These are phyloP conservation scores for Rhodosporidiobolus sp. DNA, from an alignment of 768 basidiomycete genomes.

Conservation along the genomic window DNA sequence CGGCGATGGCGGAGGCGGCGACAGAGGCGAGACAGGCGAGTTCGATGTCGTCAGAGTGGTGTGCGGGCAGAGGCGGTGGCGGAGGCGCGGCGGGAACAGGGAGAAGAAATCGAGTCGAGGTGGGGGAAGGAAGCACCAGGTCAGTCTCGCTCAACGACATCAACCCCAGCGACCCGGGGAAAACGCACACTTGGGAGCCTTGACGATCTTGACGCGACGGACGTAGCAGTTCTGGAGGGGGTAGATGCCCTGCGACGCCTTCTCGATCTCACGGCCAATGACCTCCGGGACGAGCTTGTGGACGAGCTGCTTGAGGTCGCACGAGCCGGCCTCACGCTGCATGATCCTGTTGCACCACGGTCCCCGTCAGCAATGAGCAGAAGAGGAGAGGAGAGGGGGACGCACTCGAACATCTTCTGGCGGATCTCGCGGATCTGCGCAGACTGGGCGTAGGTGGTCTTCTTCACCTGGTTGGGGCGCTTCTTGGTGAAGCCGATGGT, in stretches of 20 bases:
- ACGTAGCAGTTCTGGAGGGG: constrained; percentile 98
- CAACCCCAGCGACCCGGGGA: too few species aligned
- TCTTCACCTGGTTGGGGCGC: constrained; percentile 90
- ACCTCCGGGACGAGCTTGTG: constrained; percentile 99
- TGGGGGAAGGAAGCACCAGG: background rate
- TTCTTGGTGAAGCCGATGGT: constrained; percentile 99
- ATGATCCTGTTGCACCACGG: constrained; percentile 63
- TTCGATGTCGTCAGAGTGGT: too few species aligned
- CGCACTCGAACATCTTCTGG: constrained; percentile 87
- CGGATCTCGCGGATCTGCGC: constrained; percentile 94
- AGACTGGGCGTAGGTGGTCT: constrained; percentile 97
- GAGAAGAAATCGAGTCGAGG: background rate
- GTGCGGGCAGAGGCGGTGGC: too few species aligned
- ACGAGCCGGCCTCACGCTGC: constrained; percentile 88
- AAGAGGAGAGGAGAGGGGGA: background rate
- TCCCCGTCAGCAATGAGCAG: constrained; percentile 44
- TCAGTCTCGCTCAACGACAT: background rate
- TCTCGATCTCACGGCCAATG: constrained; percentile 99
- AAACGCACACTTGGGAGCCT: constrained; percentile 57
- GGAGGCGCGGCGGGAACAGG: background rate
- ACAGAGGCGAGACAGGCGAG: too few species aligned
- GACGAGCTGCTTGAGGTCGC: constrained; percentile 92
- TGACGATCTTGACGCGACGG: constrained; percentile 50
- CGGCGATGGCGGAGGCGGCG: too few species aligned
- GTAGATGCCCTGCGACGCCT: constrained; percentile 92